Evolutionary conservation across 805 yeast species (phyloP).

Genomic region (Zygotorulaspora sp.): DNA sequence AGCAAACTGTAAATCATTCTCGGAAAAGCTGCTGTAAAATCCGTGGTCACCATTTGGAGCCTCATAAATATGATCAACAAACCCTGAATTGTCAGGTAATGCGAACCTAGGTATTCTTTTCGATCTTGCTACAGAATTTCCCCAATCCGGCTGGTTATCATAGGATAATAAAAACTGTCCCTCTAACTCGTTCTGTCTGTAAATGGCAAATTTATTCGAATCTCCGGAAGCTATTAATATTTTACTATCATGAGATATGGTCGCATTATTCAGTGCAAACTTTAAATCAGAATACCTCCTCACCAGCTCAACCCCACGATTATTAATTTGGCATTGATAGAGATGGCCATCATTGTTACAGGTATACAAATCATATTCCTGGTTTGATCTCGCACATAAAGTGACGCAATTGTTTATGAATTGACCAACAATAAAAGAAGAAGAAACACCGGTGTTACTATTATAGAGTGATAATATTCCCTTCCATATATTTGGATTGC

Average conservation of each 20-base stretch:
- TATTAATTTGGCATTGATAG: constrained; percentile 57
- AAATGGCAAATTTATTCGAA: constrained; percentile 56
- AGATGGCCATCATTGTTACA: constrained; percentile 81
- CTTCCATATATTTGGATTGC: constrained; percentile 40
- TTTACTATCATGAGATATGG: constrained; percentile 58
- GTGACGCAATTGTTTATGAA: constrained; percentile 79
- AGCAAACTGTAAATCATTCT: constrained; percentile 70
- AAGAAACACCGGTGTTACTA: constrained; percentile 43
- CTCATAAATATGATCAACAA: constrained; percentile 39
- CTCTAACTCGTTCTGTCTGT: constrained; percentile 36
- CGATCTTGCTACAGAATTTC: constrained; percentile 31
- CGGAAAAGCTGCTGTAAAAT: constrained; percentile 73
- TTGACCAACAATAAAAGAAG: constrained; percentile 63
- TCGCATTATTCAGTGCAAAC: constrained; percentile 71
- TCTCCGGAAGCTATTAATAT: constrained; percentile 73
- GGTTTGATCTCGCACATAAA: constrained; percentile 41
- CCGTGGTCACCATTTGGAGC: constrained; percentile 68
- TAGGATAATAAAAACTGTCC: constrained; percentile 28
- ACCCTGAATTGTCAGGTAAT: constrained; percentile 26
- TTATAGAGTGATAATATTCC: constrained; percentile 48
- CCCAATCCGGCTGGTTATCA: constrained; percentile 29
- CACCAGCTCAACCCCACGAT: constrained; percentile 42
- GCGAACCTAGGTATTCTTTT: constrained; percentile 32
- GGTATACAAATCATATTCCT: constrained; percentile 53
- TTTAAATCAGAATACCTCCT: constrained; percentile 47